Evolutionary conservation across 1,139 yeast species (phyloP).

Genomic region (Kluyveromyces sp.): DNA sequence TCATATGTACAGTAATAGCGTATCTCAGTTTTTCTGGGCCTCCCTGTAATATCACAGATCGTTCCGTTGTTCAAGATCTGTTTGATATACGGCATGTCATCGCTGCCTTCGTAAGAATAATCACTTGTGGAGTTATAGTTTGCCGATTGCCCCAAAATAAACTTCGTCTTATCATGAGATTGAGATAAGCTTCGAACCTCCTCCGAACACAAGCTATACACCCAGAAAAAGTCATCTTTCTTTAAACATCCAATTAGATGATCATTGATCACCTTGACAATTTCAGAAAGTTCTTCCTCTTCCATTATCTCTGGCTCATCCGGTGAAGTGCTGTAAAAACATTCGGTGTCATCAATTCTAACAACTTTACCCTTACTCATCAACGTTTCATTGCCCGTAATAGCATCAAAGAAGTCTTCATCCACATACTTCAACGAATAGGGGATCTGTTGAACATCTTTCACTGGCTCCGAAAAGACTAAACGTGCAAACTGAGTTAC

Average conservation of each 20-base stretch:
- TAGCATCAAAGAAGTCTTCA: conserved; percentile 11
- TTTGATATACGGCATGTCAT: conserved; percentile 33
- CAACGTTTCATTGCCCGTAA: conserved; percentile 11
- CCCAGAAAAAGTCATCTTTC: too few species aligned
- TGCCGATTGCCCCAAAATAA: not conserved
- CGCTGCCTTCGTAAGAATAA: not conserved
- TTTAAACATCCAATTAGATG: too few species aligned
- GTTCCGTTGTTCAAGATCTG: conserved; percentile 57
- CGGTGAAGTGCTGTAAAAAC: too few species aligned
- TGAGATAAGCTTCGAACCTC: not conserved
- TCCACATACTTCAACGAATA: conserved; percentile 18
- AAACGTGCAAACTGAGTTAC: too few species aligned
- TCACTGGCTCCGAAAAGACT: too few species aligned
- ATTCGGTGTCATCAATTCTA: too few species aligned
- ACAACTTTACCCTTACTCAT: too few species aligned
- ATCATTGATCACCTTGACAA: too few species aligned
- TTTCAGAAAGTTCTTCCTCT: too few species aligned
- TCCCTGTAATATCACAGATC: conserved; percentile 62
- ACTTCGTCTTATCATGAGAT: not conserved
- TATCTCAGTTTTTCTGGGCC: conserved; percentile 55
- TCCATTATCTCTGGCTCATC: too few species aligned
- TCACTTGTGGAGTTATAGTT: not conserved
- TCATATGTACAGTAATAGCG: conserved; percentile 58
- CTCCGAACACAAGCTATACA: not conserved
- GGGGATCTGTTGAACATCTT: not conserved